Base-by-base conservation (phyloP, 192 early-diverging fungal species). In the Kappamyces sp. region DNA sequence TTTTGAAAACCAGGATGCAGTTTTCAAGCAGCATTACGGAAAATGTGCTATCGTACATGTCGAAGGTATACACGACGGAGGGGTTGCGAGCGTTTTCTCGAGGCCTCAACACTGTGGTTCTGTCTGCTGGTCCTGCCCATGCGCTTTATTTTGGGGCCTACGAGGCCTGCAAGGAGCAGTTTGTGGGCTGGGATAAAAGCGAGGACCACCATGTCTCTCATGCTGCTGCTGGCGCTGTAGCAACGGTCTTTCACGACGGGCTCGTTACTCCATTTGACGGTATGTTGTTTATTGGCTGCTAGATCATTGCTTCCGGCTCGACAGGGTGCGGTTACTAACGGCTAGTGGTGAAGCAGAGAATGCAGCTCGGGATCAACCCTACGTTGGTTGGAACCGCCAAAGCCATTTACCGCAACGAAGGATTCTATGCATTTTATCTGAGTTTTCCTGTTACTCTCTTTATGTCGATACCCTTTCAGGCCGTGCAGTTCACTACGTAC, bases 201-300 rank as follows among this genome's bases (percentile, higher is more conserved):
- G 62, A 61, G 34, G 49, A 63, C 46, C 34, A 59, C 30, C 49
- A 60, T 34, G 38, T 70, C 7, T 50, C 60, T 30, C 68, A 69
- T 42, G 66, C 86, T 31, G 79, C 80, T 5, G 91, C 94, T 7
- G 91, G 93, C 39, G 92, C 88, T 43, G 83, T 80, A 65, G 94
- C 94, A 4, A 95, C 93, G 3, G 70, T 93, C 29, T 73, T 86
- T 5, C 83, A 85, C 71, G 95, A 98, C 59, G 84, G 88, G 3
- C 70, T 98, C 45, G 90, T 94, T 87, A 98, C 90, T 63, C 95
- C 95, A 8, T 98, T 98, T 73, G 95, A 98, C 70, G 94, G 83
- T 84, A 62, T 47, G 72, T 55, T 29, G 36, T 45, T 5, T 29
- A 38, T 41, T 22, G 4, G 14, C 39, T 14, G 11, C 36, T 14